These are phyloP conservation scores for Aureobasidium subglaciale DNA, from an alignment of 2,329 filamentous ascomycete species.

Conservation along the genomic window DNA sequence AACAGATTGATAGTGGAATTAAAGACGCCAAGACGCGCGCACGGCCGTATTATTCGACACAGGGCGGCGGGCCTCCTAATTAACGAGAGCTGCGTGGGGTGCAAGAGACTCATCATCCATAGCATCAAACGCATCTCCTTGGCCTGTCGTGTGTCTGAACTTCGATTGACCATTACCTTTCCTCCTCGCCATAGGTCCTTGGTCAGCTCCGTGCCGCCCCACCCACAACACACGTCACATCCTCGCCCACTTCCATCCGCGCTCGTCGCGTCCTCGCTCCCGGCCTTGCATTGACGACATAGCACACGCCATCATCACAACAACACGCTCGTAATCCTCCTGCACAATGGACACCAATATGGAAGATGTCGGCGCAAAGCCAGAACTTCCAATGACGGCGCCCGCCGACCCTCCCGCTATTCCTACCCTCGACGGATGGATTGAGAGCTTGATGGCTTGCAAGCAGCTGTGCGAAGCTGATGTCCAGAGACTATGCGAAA, in stretches of 20 bases:
- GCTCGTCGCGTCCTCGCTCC: conserved; percentile 2
- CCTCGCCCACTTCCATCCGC: background rate
- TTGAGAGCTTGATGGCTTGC: conserved; percentile 96
- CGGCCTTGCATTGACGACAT: conserved; percentile 2
- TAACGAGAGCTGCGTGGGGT: conserved; percentile 5
- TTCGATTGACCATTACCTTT: background rate
- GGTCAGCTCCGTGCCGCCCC: background rate
- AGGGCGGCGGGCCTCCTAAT: background rate
- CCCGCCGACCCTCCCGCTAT: conserved; percentile 84
- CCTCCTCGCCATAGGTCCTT: background rate
- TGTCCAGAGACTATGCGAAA: conserved; percentile 94
- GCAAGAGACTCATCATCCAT: conserved; percentile 11
- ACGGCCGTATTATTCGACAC: background rate
- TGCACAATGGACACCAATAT: conserved; percentile 87
- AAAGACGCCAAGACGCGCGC: background rate
- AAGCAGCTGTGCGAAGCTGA: conserved; percentile 94
- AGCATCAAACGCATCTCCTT: background rate
- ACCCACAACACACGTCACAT: background rate
- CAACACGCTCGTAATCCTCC: background rate
- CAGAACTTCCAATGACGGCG: conserved; percentile 60
- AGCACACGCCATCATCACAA: background rate
- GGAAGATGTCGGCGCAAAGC: conserved; percentile 90
- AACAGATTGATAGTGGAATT: background rate
- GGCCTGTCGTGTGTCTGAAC: conserved; percentile 1
- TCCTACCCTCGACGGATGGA: conserved; percentile 93